Evolutionary conservation across 2,329 filamentous ascomycete genomes (phyloP).

Genomic region (Grosmannia clavigera): DNA sequence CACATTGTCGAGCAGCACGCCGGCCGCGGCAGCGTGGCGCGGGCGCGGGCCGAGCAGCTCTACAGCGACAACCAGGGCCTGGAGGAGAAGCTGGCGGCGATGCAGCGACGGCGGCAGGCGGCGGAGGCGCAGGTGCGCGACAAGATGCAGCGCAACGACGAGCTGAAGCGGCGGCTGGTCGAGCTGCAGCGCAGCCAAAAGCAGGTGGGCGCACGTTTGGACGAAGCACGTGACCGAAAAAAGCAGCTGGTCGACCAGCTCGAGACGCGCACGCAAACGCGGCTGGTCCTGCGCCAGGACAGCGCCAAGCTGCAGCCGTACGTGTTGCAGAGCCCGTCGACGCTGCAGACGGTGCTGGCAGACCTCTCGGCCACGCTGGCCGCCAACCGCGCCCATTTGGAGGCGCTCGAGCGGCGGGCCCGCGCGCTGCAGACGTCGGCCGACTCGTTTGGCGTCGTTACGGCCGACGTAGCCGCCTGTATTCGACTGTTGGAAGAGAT

Average conservation of each 20-base stretch:
- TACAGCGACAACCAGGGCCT: constrained; percentile 81
- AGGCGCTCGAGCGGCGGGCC: constrained; percentile 74
- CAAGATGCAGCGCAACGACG: constrained; percentile 75
- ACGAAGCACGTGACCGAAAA: constrained; percentile 74
- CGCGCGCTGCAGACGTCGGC: constrained; percentile 82
- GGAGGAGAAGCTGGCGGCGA: constrained; percentile 65
- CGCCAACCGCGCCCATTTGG: constrained; percentile 72
- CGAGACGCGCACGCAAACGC: constrained; percentile 59
- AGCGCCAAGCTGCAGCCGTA: constrained; percentile 85
- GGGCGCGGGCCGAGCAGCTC: constrained; percentile 74
- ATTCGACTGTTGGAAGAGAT: constrained; percentile 86
- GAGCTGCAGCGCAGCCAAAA: constrained; percentile 76
- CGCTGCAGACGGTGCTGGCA: constrained; percentile 67
- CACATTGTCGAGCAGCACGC: constrained; percentile 84
- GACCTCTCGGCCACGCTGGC: constrained; percentile 71
- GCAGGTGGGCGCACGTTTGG: constrained; percentile 67
- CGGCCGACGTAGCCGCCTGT: constrained; percentile 74
- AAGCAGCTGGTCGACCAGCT: constrained; percentile 58
- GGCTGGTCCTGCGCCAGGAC: constrained; percentile 65
- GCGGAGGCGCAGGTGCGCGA: constrained; percentile 75
- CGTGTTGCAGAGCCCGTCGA: constrained; percentile 74
- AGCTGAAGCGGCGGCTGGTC: constrained; percentile 69
- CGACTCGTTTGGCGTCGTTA: constrained; percentile 77
- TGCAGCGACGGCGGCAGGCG: constrained; percentile 65
- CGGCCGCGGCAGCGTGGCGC: constrained; percentile 78